A percentile compares a stretch with the other conserved stretches of the same genome.
Conservation (phyloP, 306 rosid genomes). For the Comarum palustre region DNA sequence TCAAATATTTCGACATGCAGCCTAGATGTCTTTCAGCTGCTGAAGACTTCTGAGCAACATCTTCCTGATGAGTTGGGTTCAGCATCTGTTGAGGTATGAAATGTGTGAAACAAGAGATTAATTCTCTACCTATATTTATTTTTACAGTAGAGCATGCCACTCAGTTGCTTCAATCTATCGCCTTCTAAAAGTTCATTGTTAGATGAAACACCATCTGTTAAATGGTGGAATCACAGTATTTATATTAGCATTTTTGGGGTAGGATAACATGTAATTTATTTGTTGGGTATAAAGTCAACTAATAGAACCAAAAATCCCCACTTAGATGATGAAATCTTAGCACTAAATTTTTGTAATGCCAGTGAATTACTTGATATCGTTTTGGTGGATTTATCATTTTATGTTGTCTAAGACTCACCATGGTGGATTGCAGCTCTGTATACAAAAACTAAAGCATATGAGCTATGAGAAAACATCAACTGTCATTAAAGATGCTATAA, state of each 20-base stretch:
- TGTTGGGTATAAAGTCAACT: background rate
- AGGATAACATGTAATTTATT: background rate
- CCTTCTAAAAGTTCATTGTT: background rate
- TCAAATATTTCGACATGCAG: slow-evolving; percentile 47
- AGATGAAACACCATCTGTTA: background rate
- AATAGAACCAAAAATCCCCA: background rate
- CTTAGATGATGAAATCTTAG: slow-evolving; percentile 6
- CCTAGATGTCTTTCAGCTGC: slow-evolving; percentile 54
- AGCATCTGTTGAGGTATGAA: slow-evolving; percentile 56
- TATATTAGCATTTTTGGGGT: background rate
- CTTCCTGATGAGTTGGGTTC: slow-evolving; percentile 58
- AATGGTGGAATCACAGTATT: background rate
- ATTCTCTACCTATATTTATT: slow-evolving; percentile 1
- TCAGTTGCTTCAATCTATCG: background rate
- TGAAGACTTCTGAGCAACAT: slow-evolving; percentile 48
- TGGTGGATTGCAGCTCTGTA: slow-evolving; percentile 55
- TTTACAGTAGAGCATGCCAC: slow-evolving; percentile 3
- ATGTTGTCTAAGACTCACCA: slow-evolving; percentile 27
- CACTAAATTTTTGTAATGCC: background rate
- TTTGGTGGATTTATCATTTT: slow-evolving; percentile 19
- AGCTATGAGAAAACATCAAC: slow-evolving; percentile 51
- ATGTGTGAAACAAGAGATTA: slow-evolving; percentile 10
- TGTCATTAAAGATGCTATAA: slow-evolving; percentile 55
- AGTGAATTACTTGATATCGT: slow-evolving; percentile 6
- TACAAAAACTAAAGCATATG: slow-evolving; percentile 67